Conservation (phyloP, 2,329 filamentous ascomycete species). For the Helicocarpus griseus region DNA sequence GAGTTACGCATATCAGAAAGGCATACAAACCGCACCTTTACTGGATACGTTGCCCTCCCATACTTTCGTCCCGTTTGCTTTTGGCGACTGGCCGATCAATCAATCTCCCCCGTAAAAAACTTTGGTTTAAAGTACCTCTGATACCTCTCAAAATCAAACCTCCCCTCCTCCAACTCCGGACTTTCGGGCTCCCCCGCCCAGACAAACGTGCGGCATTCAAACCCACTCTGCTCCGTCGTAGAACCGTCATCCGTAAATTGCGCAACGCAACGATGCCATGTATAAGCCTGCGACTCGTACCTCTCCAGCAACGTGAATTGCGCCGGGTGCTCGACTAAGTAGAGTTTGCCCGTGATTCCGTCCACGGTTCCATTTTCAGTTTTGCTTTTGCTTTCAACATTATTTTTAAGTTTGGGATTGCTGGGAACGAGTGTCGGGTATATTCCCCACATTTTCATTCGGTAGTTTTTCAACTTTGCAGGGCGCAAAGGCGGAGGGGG, state of each 20-base stretch:
- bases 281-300: conserved; percentile 10
- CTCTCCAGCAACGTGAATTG: conserved; percentile 7
- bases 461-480: conserved; percentile 7
- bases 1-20: too few species aligned
- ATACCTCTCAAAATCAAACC: conserved; percentile 8
- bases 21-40: too few species aligned
- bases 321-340: conserved; percentile 4
- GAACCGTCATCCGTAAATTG: conserved; percentile 4
- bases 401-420: too few species aligned
- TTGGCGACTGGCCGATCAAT: neutral
- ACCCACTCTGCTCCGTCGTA: neutral
- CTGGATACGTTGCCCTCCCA: too few species aligned
- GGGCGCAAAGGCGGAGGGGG: conserved; percentile 3
- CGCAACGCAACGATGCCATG: conserved; percentile 4
- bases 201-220: conserved; percentile 9
- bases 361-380: neutral
- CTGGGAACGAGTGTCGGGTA: conserved; percentile 9
- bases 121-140: conserved; percentile 4
- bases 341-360: conserved; percentile 6
- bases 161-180: conserved; percentile 4
- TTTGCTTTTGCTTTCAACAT: too few species aligned
- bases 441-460: conserved; percentile 11
- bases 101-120: neutral
- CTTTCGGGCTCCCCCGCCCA: conserved; percentile 7
- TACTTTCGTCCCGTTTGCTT: too few species aligned